Conservation (phyloP, 257 asterid genomes). For the Solanum rostratum region DNA sequence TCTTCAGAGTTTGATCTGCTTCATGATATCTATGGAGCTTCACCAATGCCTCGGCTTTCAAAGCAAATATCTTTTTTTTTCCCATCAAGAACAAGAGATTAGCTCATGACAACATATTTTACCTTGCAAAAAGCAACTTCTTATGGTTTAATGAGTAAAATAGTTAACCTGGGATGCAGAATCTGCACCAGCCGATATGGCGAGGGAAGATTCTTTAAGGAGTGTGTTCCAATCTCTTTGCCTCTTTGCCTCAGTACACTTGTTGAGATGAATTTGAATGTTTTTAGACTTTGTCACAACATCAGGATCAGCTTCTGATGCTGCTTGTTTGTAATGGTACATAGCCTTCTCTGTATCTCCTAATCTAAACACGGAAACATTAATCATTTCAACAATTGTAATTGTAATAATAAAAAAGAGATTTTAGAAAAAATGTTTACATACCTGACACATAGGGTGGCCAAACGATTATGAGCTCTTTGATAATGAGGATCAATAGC, state of each 20-base stretch:
- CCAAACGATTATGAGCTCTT: constrained; percentile 77
- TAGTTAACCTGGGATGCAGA: constrained; percentile 66
- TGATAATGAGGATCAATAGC: constrained; percentile 63
- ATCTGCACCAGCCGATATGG: constrained; percentile 67
- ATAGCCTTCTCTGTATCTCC: constrained; percentile 71
- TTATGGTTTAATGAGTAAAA: not conserved
- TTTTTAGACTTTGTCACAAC: constrained; percentile 36
- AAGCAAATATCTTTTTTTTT: constrained; percentile 50
- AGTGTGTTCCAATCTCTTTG: constrained; percentile 53
- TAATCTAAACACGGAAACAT: constrained; percentile 22
- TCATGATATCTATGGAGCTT: constrained; percentile 61
- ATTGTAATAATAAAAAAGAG: not conserved
- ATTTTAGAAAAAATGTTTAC: not conserved
- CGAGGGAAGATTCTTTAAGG: constrained; percentile 37
- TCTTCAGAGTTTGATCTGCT: constrained; percentile 48
- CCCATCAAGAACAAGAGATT: not conserved
- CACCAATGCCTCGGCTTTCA: constrained; percentile 67
- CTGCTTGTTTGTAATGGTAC: constrained; percentile 64
- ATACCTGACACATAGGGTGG: constrained; percentile 58
- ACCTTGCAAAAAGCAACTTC: not conserved
- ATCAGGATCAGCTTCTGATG: constrained; percentile 72
- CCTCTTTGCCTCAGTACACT: constrained; percentile 55
- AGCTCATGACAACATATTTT: not conserved
- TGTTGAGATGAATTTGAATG: constrained; percentile 37
- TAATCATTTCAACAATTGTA: not conserved